Conservation (phyloP, 1,284 basidiomycete species). For the Apiotrichum gamsii region DNA sequence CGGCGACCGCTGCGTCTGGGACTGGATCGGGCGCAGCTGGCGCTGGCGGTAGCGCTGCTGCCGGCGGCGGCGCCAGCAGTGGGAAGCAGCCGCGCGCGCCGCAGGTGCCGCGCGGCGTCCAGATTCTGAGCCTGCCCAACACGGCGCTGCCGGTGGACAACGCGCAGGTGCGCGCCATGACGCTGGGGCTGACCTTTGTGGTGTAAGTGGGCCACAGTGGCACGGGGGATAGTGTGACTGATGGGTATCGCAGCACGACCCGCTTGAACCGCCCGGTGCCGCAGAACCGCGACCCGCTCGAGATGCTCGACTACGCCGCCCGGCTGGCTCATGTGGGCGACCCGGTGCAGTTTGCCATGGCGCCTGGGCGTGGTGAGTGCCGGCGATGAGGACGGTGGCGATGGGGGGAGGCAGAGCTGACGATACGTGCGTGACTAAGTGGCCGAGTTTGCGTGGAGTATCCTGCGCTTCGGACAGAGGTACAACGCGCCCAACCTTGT, state of each 20-base stretch:
- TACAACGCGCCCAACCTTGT: too few species aligned
- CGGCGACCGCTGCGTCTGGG: too few species aligned
- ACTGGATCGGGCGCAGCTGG: too few species aligned
- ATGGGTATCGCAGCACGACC: neutral
- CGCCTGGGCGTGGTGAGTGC: conserved; percentile 8
- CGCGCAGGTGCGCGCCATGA: conserved; percentile 11
- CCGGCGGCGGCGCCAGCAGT: too few species aligned
- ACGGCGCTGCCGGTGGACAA: conserved; percentile 16
- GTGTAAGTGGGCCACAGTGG: conserved; percentile 20
- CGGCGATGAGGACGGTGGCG: too few species aligned
- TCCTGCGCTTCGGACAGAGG: conserved; percentile 29
- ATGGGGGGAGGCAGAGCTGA: neutral
- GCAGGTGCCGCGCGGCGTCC: too few species aligned
- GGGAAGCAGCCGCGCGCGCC: too few species aligned
- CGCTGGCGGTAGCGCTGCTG: too few species aligned
- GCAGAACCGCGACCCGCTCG: neutral
- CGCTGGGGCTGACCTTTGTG: conserved; percentile 29
- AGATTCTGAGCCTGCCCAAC: conserved; percentile 10
- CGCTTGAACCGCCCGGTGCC: neutral
- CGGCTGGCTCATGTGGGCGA: conserved; percentile 13
- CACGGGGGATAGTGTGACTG: neutral
- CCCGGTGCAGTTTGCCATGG: conserved; percentile 9
- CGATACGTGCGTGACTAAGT: conserved; percentile 21
- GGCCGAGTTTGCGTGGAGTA: conserved; percentile 24
- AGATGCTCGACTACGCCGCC: conserved; percentile 11